Evolutionary conservation across 75 land plant species (phyloP).

Genomic region (Pinus taeda): DNA sequence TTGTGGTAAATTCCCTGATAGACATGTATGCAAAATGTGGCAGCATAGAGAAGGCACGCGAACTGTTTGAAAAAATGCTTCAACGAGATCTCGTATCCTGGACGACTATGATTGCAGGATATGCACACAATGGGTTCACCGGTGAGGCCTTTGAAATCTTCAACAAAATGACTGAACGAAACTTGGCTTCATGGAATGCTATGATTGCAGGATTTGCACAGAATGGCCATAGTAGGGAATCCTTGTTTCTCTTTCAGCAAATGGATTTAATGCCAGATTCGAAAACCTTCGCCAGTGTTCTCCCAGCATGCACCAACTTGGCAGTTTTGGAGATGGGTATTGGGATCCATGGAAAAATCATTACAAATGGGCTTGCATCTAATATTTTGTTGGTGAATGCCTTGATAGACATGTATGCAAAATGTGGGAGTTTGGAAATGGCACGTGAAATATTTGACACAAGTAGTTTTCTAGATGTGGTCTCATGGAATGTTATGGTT

Average conservation of each 20-base stretch:
- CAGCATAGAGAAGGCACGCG: constrained; percentile 30
- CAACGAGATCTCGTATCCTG: constrained; percentile 45
- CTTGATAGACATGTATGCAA: too few species aligned
- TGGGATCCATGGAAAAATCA: too few species aligned
- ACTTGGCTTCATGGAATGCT: neutral
- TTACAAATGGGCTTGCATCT: too few species aligned
- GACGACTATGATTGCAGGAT: constrained; percentile 57
- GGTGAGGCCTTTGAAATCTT: neutral
- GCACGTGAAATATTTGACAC: too few species aligned
- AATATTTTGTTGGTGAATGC: too few species aligned
- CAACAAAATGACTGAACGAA: neutral
- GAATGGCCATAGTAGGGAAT: neutral
- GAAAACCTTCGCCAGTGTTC: too few species aligned
- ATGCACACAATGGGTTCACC: neutral
- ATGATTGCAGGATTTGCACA: neutral
- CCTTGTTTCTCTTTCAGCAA: neutral
- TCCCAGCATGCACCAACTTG: too few species aligned
- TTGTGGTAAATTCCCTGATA: constrained; percentile 49
- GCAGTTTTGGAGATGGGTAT: too few species aligned
- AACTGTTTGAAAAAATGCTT: constrained; percentile 33
- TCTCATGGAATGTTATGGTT: constrained; percentile 30
- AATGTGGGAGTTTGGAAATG: too few species aligned
- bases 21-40: constrained; percentile 75
- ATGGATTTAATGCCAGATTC: neutral
- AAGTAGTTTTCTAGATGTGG: neutral